A percentile compares a stretch with the other conserved stretches of the same genome.
These are phyloP conservation scores for Arabidopsis hybrid DNA, from an alignment of 441 rosid species.

Conservation along the genomic window DNA sequence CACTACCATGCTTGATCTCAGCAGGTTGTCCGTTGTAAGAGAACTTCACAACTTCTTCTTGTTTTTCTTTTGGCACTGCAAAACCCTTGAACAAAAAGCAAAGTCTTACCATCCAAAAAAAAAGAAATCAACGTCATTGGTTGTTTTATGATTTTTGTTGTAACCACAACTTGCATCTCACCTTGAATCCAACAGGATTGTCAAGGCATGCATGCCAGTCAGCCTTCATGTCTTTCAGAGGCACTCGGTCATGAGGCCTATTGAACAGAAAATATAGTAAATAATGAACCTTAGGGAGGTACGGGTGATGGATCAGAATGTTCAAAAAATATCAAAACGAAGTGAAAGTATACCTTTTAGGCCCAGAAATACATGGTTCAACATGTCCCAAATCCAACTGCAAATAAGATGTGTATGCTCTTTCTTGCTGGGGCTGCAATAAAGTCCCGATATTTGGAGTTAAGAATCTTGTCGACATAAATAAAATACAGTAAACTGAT, in stretches of 20 bases:
- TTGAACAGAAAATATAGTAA: slow-evolving; percentile 27
- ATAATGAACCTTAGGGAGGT: slow-evolving; percentile 19
- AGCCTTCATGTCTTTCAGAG: slow-evolving; percentile 69
- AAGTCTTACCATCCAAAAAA: slow-evolving; percentile 17
- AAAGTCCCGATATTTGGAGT: neutral
- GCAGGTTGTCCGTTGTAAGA: slow-evolving; percentile 55
- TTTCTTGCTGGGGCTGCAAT: slow-evolving; percentile 63
- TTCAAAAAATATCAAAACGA: slow-evolving; percentile 6
- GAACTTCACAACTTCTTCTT: slow-evolving; percentile 51
- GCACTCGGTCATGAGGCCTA: slow-evolving; percentile 70
- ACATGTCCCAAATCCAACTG: slow-evolving; percentile 65
- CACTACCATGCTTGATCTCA: slow-evolving; percentile 57
- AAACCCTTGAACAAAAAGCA: slow-evolving; percentile 51
- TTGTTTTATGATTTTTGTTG: neutral
- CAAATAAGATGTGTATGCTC: slow-evolving; percentile 60
- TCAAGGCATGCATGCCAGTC: slow-evolving; percentile 77
- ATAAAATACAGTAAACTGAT: neutral
- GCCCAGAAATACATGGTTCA: slow-evolving; percentile 72
- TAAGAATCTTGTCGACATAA: slow-evolving; percentile 5
- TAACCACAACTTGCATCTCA: slow-evolving; percentile 39
- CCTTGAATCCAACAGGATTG: slow-evolving; percentile 71
- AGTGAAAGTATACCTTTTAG: slow-evolving; percentile 56
- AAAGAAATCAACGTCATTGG: neutral
- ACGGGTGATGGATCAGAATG: neutral
- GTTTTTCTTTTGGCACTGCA: slow-evolving; percentile 61